phyloP scores from a whole-genome alignment of 2,329 filamentous ascomycete species.

The Talaromyces sp. region DNA sequence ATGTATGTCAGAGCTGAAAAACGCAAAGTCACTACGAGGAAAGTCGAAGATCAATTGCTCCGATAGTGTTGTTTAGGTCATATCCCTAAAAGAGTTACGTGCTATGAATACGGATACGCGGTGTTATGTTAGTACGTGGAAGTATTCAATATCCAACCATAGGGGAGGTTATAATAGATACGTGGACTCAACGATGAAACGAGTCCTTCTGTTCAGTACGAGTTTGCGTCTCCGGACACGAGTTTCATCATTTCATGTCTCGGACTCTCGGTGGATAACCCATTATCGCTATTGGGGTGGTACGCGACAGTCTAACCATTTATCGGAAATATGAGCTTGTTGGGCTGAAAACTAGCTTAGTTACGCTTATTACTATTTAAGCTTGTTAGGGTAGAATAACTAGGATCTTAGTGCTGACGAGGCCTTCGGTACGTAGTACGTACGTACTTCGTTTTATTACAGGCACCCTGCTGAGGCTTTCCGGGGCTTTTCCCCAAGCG shows the following conservation, averaged over 20 bases:
- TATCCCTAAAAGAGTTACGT: background rate
- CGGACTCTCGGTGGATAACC: background rate
- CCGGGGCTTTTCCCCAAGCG: constrained; percentile 10
- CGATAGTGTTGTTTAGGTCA: background rate
- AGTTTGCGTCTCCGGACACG: background rate
- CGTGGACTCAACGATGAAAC: background rate
- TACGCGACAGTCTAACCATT: background rate
- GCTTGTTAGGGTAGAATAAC: background rate
- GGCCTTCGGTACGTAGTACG: background rate
- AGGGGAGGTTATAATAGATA: background rate
- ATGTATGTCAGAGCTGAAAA: background rate
- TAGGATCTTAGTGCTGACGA: background rate
- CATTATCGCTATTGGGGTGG: background rate
- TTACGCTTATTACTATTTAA: background rate
- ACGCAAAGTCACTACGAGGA: background rate
- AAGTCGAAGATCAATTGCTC: background rate
- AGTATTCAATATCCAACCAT: background rate
- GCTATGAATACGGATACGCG: background rate
- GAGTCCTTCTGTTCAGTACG: background rate
- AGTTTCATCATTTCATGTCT: background rate
- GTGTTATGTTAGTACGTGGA: background rate
- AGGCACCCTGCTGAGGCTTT: background rate
- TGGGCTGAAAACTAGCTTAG: constrained; percentile 1
- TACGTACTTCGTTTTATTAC: background rate
- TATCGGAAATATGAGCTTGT: background rate